Conservation (phyloP, 2,329 filamentous ascomycete genomes). For the Clarireedia homoeocarpa region DNA sequence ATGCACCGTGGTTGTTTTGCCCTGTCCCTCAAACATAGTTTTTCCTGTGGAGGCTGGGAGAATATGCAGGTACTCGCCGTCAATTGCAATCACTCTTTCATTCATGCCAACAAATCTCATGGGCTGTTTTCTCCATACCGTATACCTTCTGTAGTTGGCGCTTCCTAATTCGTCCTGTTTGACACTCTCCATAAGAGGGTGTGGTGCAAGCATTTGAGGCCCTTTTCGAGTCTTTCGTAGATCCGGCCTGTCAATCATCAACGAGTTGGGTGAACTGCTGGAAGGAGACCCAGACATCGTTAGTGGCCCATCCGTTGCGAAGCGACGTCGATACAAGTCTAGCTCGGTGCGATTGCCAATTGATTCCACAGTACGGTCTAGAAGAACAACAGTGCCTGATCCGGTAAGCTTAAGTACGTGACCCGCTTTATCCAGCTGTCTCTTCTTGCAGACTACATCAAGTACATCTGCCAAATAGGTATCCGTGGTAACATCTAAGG, state of each 20-base stretch:
- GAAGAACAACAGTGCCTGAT: slow-evolving; percentile 65
- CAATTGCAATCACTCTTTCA: slow-evolving; percentile 69
- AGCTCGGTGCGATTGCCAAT: slow-evolving; percentile 69
- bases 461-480: slow-evolving; percentile 78
- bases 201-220: slow-evolving; percentile 46
- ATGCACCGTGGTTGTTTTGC: slow-evolving; percentile 73
- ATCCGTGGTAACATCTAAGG: slow-evolving; percentile 69
- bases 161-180: slow-evolving; percentile 51
- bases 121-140: slow-evolving; percentile 73
- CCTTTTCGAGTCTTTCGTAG: slow-evolving; percentile 43
- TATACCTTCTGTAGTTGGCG: slow-evolving; percentile 65
- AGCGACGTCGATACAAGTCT: slow-evolving; percentile 67
- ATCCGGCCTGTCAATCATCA: slow-evolving; percentile 35
- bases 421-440: slow-evolving; percentile 69
- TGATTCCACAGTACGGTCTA: slow-evolving; percentile 71
- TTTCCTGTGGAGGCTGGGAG: slow-evolving; percentile 64
- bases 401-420: slow-evolving; percentile 72
- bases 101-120: slow-evolving; percentile 73
- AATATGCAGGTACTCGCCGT: slow-evolving; percentile 82
- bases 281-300: slow-evolving; percentile 62
- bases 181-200: slow-evolving; percentile 58
- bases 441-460: slow-evolving; percentile 68
- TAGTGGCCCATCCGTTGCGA: slow-evolving; percentile 65
- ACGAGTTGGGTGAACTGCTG: slow-evolving; percentile 57
- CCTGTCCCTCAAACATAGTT: slow-evolving; percentile 50